phyloP scores from a whole-genome alignment of 2,329 filamentous ascomycete genomes.

The Rachicladosporium sp. region DNA sequence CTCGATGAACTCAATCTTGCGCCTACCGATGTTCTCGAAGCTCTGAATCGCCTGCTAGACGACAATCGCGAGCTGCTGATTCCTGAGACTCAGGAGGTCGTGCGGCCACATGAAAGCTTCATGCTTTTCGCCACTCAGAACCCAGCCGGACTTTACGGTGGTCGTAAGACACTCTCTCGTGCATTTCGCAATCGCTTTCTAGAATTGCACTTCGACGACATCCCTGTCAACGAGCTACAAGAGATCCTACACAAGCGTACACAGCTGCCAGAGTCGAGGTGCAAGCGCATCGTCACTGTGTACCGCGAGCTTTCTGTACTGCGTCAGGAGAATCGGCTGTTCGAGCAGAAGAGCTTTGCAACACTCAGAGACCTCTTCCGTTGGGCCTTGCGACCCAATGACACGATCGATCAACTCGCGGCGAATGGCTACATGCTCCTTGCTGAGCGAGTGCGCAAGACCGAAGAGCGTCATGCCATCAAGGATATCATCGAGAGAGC shows the following conservation, averaged over 20 bases:
- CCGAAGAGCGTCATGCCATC: conserved; percentile 72
- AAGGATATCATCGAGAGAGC: conserved; percentile 80
- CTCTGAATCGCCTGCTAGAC: conserved; percentile 85
- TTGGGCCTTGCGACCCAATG: conserved; percentile 78
- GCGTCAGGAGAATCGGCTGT: conserved; percentile 78
- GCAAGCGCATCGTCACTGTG: conserved; percentile 77
- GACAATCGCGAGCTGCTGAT: conserved; percentile 94
- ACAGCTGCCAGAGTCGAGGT: conserved; percentile 82
- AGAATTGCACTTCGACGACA: conserved; percentile 95
- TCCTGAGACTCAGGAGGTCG: conserved; percentile 88
- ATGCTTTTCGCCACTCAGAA: conserved; percentile 99
- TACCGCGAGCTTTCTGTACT: conserved; percentile 86
- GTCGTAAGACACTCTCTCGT: conserved; percentile 80
- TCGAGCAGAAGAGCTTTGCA: conserved; percentile 96
- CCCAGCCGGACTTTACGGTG: conserved; percentile 87
- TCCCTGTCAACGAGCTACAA: conserved; percentile 86
- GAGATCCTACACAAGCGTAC: conserved; percentile 82
- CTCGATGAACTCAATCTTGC: conserved; percentile 95
- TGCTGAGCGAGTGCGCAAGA: conserved; percentile 84
- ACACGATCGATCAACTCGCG: conserved; percentile 78
- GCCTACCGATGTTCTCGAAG: conserved; percentile 92
- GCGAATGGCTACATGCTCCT: conserved; percentile 92
- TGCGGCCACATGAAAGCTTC: conserved; percentile 86
- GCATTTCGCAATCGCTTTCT: conserved; percentile 96
- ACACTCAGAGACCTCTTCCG: conserved; percentile 91